These are phyloP conservation scores for Mrakiaceae sp. DNA, from an alignment of 1,284 basidiomycete species.

Conservation along the genomic window DNA sequence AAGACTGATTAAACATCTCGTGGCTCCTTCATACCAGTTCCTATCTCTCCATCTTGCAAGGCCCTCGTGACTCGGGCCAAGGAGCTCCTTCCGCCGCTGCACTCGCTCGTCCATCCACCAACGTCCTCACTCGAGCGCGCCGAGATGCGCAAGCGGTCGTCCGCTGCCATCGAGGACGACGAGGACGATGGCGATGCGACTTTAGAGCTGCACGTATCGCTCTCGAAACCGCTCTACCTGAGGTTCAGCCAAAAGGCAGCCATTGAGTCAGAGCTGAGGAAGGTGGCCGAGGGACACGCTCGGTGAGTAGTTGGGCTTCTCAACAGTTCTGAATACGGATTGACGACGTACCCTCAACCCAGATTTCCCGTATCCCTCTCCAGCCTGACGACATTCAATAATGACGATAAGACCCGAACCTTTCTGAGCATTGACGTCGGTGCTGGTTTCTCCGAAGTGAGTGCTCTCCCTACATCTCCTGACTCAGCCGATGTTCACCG, in stretches of 20 bases:
- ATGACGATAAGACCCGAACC: slow-evolving; percentile 8
- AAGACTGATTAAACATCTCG: not conserved
- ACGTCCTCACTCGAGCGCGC: not conserved
- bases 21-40: not conserved
- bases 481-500: not conserved
- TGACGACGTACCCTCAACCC: not conserved
- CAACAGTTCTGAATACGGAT: not conserved
- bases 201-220: slow-evolving; percentile 2
- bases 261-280: not conserved
- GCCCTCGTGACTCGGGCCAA: not conserved
- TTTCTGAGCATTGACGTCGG: slow-evolving; percentile 8
- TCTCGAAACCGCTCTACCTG: slow-evolving; percentile 5
- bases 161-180: not conserved
- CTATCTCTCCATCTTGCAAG: not conserved
- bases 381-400: not conserved
- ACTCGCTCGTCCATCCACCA: slow-evolving; percentile 4
- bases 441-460: slow-evolving; percentile 5
- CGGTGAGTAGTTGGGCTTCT: not conserved
- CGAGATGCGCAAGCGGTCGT: not conserved
- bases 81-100: not conserved
- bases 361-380: slow-evolving; percentile 1
- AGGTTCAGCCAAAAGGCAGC: not conserved
- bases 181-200: not conserved
- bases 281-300: not conserved
- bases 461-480: not conserved